A percentile compares a stretch with the other conserved stretches of the same genome.
Conservation (phyloP, 371 early-diverging fungal species). For the Hamiltosporidium tvaerminnensis region DNA sequence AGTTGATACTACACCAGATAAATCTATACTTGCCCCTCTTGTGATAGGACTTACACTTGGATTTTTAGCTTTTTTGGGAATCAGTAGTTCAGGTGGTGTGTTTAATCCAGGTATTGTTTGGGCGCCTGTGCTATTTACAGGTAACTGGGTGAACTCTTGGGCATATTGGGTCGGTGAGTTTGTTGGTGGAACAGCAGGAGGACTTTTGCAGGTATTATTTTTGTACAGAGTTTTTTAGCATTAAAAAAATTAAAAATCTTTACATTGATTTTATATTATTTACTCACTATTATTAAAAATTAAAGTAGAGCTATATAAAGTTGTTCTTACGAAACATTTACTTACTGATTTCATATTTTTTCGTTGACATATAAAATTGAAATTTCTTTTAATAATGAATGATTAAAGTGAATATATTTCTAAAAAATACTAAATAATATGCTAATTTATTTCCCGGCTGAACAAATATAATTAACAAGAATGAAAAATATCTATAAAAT, state of each 20-base stretch:
- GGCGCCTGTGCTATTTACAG: constrained; percentile 55
- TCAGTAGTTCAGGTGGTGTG: constrained; percentile 58
- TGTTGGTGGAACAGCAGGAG: constrained; percentile 57
- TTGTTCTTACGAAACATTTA: too few species aligned
- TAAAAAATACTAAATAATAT: too few species aligned
- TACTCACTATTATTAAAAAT: too few species aligned
- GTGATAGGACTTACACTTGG: constrained; percentile 58
- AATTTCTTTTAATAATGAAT: too few species aligned
- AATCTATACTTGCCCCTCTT: constrained; percentile 53
- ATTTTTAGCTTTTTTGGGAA: constrained; percentile 58
- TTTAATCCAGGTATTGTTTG: constrained; percentile 60
- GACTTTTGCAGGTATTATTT: constrained; percentile 45
- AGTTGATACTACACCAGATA: constrained; percentile 1
- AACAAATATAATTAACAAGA: too few species aligned
- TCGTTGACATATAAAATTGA: too few species aligned
- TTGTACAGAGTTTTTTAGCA: constrained; percentile 8
- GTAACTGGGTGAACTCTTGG: constrained; percentile 57
- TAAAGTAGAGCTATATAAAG: too few species aligned
- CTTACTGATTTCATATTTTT: too few species aligned
- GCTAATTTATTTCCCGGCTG: too few species aligned
- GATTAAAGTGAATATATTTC: too few species aligned
- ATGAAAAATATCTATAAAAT: too few species aligned
- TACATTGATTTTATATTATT: not conserved
- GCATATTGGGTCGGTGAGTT: constrained; percentile 57
- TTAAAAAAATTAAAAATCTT: not conserved